Evolutionary conservation across 192 early-diverging fungal genomes (phyloP).

Genomic region (Entrophospora sp.): DNA sequence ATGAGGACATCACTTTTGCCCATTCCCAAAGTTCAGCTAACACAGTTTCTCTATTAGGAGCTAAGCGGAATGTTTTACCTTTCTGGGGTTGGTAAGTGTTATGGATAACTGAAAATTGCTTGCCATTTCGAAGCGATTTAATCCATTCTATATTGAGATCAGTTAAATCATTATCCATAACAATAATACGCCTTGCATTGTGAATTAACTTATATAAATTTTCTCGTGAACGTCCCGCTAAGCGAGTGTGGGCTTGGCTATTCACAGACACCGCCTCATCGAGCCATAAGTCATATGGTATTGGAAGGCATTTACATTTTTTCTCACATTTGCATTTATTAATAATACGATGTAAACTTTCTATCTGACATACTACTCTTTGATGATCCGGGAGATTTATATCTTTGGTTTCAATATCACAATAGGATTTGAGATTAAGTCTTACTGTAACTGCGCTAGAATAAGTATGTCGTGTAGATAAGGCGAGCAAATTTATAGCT

Average conservation of each 20-base stretch:
- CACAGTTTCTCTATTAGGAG: neutral
- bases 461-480: constrained; percentile 1
- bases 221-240: too few relatives aligned
- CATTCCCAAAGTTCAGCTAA: neutral
- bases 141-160: too few relatives aligned
- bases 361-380: neutral
- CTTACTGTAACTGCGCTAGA: neutral
- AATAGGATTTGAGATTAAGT: constrained; percentile 11
- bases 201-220: too few relatives aligned
- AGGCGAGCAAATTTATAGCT: neutral
- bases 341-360: constrained; percentile 7
- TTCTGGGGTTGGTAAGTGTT: too few relatives aligned
- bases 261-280: too few relatives aligned
- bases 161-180: neutral
- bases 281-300: too few relatives aligned
- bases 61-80: too few relatives aligned
- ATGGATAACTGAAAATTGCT: neutral
- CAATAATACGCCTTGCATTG: neutral
- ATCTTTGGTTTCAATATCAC: neutral
- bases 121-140: neutral
- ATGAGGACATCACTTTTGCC: neutral
- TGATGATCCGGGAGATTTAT: constrained; percentile 2
- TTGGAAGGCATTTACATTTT: constrained; percentile 3
- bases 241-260: too few relatives aligned
- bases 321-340: constrained; percentile 10